A percentile compares a stretch with the other conserved stretches of the same genome.
These are phyloP conservation scores for Pinus albicaulis DNA, from an alignment of 75 land plant genomes.

Conservation along the genomic window DNA sequence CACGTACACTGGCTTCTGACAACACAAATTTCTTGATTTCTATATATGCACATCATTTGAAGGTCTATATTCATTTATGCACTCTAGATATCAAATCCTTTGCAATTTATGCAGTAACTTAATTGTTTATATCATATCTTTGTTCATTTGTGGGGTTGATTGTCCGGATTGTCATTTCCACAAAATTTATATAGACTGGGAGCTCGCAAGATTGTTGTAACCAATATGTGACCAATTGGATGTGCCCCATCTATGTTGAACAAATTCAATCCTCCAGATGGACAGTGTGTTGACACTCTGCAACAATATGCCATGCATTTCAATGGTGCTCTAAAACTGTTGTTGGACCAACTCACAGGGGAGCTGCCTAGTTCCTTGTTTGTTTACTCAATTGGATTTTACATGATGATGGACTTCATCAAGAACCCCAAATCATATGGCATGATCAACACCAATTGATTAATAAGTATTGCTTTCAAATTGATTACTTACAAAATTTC, in stretches of 20 bases:
- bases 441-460: neutral
- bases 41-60: constrained; percentile 12
- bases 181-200: neutral
- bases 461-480: neutral
- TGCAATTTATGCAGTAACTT: no score
- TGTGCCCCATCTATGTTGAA: constrained; percentile 32
- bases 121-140: no score
- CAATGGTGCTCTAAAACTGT: constrained; percentile 14
- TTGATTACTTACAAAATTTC: neutral
- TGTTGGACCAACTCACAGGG: constrained; percentile 7
- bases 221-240: constrained; percentile 26
- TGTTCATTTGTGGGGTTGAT: no score
- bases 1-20: constrained; percentile 11
- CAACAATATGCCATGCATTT: constrained; percentile 19
- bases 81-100: neutral
- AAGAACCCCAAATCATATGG: constrained; percentile 18
- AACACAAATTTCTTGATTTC: constrained; percentile 13
- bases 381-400: constrained; percentile 24
- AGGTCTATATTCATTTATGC: constrained; percentile 1
- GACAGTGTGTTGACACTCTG: constrained; percentile 19
- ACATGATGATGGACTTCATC: constrained; percentile 5
- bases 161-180: neutral
- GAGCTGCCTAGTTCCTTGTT: constrained; percentile 22
- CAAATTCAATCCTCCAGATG: constrained; percentile 12
- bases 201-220: constrained; percentile 10